These are phyloP conservation scores for Aspergillus hancockii DNA, from an alignment of 495 filamentous ascomycete species.

Conservation along the genomic window DNA sequence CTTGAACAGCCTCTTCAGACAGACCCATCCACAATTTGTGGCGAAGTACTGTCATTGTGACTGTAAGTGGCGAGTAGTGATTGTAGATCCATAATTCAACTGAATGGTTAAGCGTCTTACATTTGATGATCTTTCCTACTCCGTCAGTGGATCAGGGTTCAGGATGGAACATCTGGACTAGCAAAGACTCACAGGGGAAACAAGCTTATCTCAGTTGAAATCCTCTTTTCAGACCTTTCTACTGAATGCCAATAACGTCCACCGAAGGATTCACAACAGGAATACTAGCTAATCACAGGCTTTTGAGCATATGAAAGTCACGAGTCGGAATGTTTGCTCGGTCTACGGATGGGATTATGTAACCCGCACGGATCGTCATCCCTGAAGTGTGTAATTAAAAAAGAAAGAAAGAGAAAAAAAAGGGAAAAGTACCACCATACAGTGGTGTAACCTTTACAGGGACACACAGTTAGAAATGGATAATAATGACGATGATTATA, in stretches of 20 bases:
- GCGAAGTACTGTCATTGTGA: slow-evolving; percentile 1
- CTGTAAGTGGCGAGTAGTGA: slow-evolving; percentile 1
- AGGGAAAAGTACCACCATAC: background rate
- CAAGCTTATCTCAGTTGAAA: slow-evolving; percentile 5
- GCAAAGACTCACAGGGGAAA: slow-evolving; percentile 3
- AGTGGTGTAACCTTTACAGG: background rate
- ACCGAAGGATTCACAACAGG: background rate
- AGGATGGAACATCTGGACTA: slow-evolving; percentile 1
- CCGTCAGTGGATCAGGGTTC: slow-evolving; percentile 14
- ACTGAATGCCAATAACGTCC: background rate
- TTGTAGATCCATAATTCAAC: slow-evolving; percentile 1
- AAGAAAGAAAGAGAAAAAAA: background rate
- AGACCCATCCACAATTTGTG: slow-evolving; percentile 2
- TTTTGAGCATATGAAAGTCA: background rate
- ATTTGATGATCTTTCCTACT: slow-evolving; percentile 13
- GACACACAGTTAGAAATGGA: background rate
- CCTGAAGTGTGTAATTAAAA: background rate
- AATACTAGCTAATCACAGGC: background rate
- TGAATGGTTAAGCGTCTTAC: background rate
- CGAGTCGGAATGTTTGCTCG: background rate
- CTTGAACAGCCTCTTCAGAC: background rate
- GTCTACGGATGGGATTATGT: background rate
- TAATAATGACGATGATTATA: background rate
- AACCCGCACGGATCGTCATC: background rate
- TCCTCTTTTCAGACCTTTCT: background rate